Evolutionary conservation across 176 grass and related monocot species (phyloP), one percentile per base, ranked within the genome.

Genomic region (Poa pratensis): DNA sequence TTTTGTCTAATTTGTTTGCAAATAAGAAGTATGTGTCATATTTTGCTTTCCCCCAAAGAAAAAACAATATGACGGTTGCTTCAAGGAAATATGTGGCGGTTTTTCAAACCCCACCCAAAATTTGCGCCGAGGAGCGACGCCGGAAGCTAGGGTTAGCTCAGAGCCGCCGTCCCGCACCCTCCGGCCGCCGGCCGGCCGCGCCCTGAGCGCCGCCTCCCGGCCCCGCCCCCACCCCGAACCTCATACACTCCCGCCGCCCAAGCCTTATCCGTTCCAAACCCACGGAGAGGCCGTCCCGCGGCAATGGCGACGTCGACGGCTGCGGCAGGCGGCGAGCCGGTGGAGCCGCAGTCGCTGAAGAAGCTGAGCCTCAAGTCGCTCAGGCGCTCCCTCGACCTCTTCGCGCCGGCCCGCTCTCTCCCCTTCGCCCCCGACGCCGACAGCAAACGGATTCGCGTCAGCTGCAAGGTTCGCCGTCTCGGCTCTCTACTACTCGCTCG

Each of bases 301-400:
- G 39, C 58, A 10, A 82, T 82, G 86, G 28, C 81, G 69, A 66
- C 75, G 59, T 16, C 70, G 79, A 61, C 80, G 69, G 20, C 69
- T 8, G 55, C 55, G 75, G 78, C 60, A 69, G 45, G 54, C 37
- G 81, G 80, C 76, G 81, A 89, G 24, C 79, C 88, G 34, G 92
- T 95, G 30, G 95, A 97, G 80, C 92, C 87, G 40, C 95, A 97
- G 35, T 97, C 95, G 42, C 62, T 97, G 82, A 94, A 94, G 82
- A 97, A 95, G 95, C 87, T 95, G 20, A 97, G 95, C 58, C 85
- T 91, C 37, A 95, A 88, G 82, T 97, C 89, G 42, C 95, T 95
- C 9, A 93, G 88, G 87, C 90, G 92, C 7, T 92, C 90, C 17
- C 90, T 91, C 30, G 95, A 97, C 60, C 88, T 97, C 87, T 97